Evolutionary conservation across 331 rosid species (phyloP).

Genomic region (Prunus yedoensis): DNA sequence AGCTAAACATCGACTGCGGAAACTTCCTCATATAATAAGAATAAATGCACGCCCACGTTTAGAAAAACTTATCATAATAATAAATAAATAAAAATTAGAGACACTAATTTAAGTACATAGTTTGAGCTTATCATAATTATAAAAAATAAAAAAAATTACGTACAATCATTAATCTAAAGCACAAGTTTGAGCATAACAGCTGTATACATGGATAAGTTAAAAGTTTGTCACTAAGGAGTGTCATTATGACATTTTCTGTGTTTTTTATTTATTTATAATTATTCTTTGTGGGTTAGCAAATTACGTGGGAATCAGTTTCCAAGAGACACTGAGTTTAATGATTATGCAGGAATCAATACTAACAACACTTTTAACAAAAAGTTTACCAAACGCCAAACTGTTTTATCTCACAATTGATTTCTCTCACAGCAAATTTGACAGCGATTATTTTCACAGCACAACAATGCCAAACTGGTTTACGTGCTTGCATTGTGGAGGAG

Average conservation of each 20-base stretch:
- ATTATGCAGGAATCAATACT: too few species aligned
- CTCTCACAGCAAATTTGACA: too few species aligned
- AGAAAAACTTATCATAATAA: background rate
- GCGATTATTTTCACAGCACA: too few species aligned
- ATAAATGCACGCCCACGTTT: constrained; percentile 21
- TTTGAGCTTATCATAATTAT: too few species aligned
- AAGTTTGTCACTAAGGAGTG: background rate
- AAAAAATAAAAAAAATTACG: background rate
- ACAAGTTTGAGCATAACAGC: constrained; percentile 43
- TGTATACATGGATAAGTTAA: constrained; percentile 44
- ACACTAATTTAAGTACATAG: too few species aligned
- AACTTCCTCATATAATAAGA: constrained; percentile 4
- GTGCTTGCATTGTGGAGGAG: too few species aligned
- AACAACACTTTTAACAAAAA: too few species aligned
- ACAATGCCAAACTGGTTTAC: too few species aligned
- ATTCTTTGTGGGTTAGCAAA: background rate
- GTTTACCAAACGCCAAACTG: too few species aligned
- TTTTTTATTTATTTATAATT: background rate
- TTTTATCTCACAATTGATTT: too few species aligned
- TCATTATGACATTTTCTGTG: background rate
- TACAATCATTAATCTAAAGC: constrained; percentile 1
- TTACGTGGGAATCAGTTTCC: too few species aligned
- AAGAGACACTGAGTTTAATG: too few species aligned
- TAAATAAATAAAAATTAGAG: background rate
- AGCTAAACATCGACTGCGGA: background rate